Percentiles rank a stretch among this genome's conserved stretches.
Conservation (phyloP, 768 basidiomycete species). For the Suillus subaureus region DNA sequence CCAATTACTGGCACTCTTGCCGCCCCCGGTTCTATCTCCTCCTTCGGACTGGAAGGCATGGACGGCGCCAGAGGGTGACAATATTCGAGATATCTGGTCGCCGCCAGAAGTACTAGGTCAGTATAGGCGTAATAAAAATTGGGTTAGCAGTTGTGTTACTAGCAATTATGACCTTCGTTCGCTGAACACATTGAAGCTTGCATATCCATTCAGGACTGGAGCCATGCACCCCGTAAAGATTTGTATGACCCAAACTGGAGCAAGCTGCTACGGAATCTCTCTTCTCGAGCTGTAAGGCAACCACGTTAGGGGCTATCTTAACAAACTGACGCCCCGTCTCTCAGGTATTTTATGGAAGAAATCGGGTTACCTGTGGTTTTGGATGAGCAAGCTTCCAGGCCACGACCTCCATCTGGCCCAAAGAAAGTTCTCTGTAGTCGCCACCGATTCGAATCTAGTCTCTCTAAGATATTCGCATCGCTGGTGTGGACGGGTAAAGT, state of each 20-base stretch:
- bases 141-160: not conserved
- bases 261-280: not conserved
- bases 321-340: not conserved
- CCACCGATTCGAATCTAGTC: not conserved
- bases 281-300: not conserved
- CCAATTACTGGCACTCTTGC: not conserved
- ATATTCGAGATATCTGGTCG: constrained; percentile 14
- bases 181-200: not conserved
- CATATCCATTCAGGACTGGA: not conserved
- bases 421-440: constrained; percentile 3
- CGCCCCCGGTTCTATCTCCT: not conserved
- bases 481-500: constrained; percentile 16
- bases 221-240: not conserved
- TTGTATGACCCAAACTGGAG: not conserved
- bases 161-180: not conserved
- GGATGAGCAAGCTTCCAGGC: not conserved
- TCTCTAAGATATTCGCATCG: constrained; percentile 9
- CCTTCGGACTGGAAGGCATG: not conserved
- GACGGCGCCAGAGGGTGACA: not conserved
- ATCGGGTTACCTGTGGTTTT: not conserved
- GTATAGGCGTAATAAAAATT: not conserved
- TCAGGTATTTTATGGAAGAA: constrained; percentile 5
- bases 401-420: constrained; percentile 2
- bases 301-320: too few species aligned
- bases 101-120: not conserved